These are phyloP conservation scores for Lentinula guzmanii DNA, from an alignment of 768 basidiomycete genomes.

Conservation along the genomic window DNA sequence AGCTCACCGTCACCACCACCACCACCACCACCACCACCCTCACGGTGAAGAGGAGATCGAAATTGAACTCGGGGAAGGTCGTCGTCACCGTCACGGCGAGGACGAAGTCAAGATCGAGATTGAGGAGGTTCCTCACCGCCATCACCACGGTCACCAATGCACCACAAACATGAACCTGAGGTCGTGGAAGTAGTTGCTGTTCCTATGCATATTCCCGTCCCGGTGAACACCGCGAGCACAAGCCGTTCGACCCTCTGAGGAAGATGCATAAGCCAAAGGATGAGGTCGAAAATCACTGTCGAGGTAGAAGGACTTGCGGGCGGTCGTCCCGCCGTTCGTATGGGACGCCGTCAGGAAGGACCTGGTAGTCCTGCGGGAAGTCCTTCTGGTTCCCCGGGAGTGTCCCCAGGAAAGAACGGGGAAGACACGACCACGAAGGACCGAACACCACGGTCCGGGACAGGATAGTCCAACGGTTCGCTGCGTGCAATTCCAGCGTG, in stretches of 20 bases:
- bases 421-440: no score
- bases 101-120: neutral
- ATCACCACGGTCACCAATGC: neutral
- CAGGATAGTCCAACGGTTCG: no score
- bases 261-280: neutral
- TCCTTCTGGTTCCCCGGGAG: no score
- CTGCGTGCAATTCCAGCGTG: no score
- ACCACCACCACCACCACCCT: no score
- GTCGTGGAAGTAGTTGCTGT: neutral
- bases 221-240: neutral
- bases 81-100: neutral
- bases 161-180: neutral
- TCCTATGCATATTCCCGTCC: neutral
- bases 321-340: neutral
- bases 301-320: neutral
- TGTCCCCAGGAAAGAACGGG: no score
- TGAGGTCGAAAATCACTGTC: neutral
- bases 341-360: neutral
- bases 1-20: neutral
- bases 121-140: neutral
- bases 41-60: no score
- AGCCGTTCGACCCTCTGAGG: neutral
- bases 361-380: no score
- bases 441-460: no score
- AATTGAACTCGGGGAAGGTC: no score